A percentile compares a stretch with the other conserved stretches of the same genome.
These are phyloP conservation scores for Pichia sp. DNA, from an alignment of 1,139 yeast species.

Conservation along the genomic window DNA sequence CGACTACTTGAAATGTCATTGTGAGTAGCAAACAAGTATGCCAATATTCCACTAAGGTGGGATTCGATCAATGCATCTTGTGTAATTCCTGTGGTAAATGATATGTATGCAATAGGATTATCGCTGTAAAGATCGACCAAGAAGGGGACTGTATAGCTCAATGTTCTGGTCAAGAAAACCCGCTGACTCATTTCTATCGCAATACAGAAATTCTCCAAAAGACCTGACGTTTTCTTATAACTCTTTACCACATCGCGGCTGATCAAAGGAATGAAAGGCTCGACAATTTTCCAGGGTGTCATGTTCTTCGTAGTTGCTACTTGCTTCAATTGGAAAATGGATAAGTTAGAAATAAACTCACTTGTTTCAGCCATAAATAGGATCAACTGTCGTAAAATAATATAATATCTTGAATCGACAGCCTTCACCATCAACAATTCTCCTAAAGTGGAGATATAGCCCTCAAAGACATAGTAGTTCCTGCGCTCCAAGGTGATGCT, in stretches of 20 bases:
- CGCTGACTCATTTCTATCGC: slow-evolving; percentile 55
- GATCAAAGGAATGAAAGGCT: slow-evolving; percentile 76
- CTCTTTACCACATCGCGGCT: slow-evolving; percentile 57
- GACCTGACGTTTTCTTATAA: slow-evolving; percentile 39
- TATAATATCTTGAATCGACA: slow-evolving; percentile 55
- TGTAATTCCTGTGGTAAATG: slow-evolving; percentile 28
- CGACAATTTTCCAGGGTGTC: slow-evolving; percentile 63
- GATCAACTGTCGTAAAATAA: slow-evolving; percentile 50
- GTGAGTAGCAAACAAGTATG: slow-evolving; percentile 33
- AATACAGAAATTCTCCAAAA: slow-evolving; percentile 54
- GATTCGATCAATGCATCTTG: slow-evolving; percentile 22
- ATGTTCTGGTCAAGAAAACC: slow-evolving; percentile 62
- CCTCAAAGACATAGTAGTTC: slow-evolving; percentile 47
- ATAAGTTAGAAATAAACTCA: slow-evolving; percentile 57
- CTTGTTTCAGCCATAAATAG: slow-evolving; percentile 53
- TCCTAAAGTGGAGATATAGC: slow-evolving; percentile 54
- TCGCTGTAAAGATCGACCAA: slow-evolving; percentile 39
- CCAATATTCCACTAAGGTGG: slow-evolving; percentile 37
- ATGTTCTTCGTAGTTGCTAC: slow-evolving; percentile 36
- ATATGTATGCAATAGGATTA: slow-evolving; percentile 56
- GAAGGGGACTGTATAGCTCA: slow-evolving; percentile 68
- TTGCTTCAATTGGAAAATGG: slow-evolving; percentile 47
- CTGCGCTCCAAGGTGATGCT: slow-evolving; percentile 24
- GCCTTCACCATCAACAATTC: slow-evolving; percentile 50
- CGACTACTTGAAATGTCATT: slow-evolving; percentile 39